phyloP scores from a whole-genome alignment of 2,329 filamentous ascomycete genomes.

The Sporothrix luriei region DNA sequence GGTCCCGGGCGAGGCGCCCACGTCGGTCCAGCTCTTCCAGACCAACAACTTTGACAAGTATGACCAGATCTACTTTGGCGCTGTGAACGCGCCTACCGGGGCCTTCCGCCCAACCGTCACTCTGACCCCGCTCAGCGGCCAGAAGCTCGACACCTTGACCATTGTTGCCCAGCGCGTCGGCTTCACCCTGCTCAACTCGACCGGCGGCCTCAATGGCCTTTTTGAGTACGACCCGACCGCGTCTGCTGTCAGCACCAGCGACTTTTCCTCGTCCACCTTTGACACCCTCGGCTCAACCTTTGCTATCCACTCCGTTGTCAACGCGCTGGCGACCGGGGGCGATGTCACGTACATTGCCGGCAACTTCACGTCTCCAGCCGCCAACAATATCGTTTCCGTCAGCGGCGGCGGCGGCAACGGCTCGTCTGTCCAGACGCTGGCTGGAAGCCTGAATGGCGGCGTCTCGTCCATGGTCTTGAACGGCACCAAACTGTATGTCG shows the following conservation, averaged over 20 bases:
- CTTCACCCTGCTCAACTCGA: conserved; percentile 73
- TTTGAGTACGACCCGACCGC: conserved; percentile 80
- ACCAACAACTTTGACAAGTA: conserved; percentile 98
- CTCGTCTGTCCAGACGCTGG: conserved; percentile 61
- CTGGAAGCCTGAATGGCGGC: conserved; percentile 76
- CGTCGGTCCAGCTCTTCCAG: conserved; percentile 66
- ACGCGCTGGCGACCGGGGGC: conserved; percentile 65
- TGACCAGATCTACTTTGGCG: conserved; percentile 85
- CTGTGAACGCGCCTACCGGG: conserved; percentile 72
- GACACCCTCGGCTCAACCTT: conserved; percentile 75
- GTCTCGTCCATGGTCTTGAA: conserved; percentile 73
- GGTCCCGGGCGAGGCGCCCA: conserved; percentile 54
- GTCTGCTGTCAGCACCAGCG: conserved; percentile 58
- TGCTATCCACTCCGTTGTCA: conserved; percentile 66
- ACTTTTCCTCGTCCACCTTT: conserved; percentile 72
- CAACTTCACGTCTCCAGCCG: conserved; percentile 71
- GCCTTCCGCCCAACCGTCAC: conserved; percentile 81
- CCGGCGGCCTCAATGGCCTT: conserved; percentile 81
- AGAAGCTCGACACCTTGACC: conserved; percentile 64
- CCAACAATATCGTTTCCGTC: conserved; percentile 77
- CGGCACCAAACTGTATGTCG: conserved; percentile 71
- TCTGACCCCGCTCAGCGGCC: conserved; percentile 67
- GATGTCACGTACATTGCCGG: conserved; percentile 76
- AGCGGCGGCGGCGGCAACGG: conserved; percentile 59
- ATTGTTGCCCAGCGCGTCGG: conserved; percentile 88